phyloP scores from a whole-genome alignment of 305 asterid genomes.

The Plantago lanceolata region DNA sequence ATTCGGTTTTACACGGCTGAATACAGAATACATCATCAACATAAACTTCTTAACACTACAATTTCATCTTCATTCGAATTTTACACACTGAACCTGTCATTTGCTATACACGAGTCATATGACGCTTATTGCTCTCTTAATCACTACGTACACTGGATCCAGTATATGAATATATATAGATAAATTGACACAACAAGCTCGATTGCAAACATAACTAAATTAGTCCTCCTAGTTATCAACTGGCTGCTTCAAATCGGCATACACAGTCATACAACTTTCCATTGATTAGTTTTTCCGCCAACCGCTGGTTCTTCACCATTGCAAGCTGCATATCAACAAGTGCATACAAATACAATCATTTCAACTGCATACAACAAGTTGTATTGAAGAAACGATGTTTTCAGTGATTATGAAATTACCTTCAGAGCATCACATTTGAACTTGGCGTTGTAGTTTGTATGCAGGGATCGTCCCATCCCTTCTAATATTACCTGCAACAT shows the following conservation, averaged over 20 bases:
- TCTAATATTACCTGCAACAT: slow-evolving; percentile 67
- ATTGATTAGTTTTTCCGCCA: slow-evolving; percentile 69
- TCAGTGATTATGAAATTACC: slow-evolving; percentile 31
- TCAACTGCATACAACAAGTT: background rate
- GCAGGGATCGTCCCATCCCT: slow-evolving; percentile 94
- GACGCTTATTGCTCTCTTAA: too few species aligned
- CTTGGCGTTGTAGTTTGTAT: slow-evolving; percentile 76
- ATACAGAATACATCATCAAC: too few species aligned
- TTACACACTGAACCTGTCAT: too few species aligned
- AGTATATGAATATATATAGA: too few species aligned
- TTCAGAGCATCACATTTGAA: slow-evolving; percentile 89
- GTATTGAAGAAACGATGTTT: background rate
- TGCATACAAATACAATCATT: background rate
- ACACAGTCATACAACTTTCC: slow-evolving; percentile 90
- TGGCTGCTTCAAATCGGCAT: slow-evolving; percentile 74
- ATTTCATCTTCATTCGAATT: too few species aligned
- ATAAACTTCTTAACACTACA: too few species aligned
- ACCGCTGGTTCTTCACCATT: slow-evolving; percentile 93
- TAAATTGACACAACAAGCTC: too few species aligned
- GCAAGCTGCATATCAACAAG: slow-evolving; percentile 52
- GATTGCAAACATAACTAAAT: background rate
- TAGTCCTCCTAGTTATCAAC: slow-evolving; percentile 15
- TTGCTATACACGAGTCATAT: too few species aligned
- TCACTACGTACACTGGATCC: too few species aligned
- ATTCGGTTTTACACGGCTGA: too few species aligned